Conservation (phyloP, 148 eudicot genomes). For the Polygonum aviculare region DNA sequence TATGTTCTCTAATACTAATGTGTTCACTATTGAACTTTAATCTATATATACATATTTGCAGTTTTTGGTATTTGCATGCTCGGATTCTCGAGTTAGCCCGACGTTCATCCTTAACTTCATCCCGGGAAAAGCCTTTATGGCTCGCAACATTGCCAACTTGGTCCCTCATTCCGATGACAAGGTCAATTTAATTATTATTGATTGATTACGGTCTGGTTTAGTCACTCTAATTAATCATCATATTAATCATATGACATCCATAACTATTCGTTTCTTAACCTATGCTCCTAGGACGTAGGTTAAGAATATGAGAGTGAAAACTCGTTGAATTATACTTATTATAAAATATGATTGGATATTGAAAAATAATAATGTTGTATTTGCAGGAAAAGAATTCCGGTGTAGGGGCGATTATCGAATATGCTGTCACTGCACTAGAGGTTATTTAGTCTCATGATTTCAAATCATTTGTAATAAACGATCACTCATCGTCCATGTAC, state of each 20-base stretch:
- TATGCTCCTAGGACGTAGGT: too few relatives aligned
- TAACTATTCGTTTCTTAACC: too few relatives aligned
- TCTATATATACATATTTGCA: not conserved
- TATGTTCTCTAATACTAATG: too few relatives aligned
- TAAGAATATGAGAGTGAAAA: too few relatives aligned
- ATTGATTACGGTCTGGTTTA: too few relatives aligned
- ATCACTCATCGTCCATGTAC: not conserved
- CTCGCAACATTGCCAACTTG: slow-evolving; percentile 30
- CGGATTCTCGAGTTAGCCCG: slow-evolving; percentile 36
- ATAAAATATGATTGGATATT: not conserved
- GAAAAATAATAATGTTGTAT: not conserved
- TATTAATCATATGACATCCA: too few relatives aligned
- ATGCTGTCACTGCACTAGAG: slow-evolving; percentile 16
- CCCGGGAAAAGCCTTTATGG: slow-evolving; percentile 32
- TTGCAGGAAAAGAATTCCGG: slow-evolving; percentile 11
- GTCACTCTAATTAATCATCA: too few relatives aligned
- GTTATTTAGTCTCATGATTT: not conserved
- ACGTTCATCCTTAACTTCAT: slow-evolving; percentile 20
- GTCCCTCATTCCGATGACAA: slow-evolving; percentile 24
- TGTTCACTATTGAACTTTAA: too few relatives aligned
- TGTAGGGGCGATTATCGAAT: slow-evolving; percentile 24
- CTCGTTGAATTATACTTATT: too few relatives aligned
- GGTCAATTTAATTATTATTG: not conserved
- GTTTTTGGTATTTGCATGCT: slow-evolving; percentile 38
- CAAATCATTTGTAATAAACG: not conserved